phyloP scores from a whole-genome alignment of 2,329 filamentous ascomycete species.

The Corynespora cassiicola region DNA sequence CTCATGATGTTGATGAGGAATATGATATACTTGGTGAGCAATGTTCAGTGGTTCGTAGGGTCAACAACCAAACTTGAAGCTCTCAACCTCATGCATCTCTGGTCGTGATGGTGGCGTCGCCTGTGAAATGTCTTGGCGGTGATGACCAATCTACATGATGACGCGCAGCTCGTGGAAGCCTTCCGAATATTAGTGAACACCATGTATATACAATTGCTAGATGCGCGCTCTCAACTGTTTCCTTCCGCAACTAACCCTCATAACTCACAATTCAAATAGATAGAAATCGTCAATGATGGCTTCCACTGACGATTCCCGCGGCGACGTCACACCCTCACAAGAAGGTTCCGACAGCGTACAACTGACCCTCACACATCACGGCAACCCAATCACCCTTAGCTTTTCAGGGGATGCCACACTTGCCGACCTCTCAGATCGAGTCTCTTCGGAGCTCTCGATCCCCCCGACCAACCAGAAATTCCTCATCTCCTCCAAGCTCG shows the following conservation, averaged over 20 bases:
- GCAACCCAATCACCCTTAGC: conserved; percentile 55
- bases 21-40: no score
- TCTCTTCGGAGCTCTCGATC: conserved; percentile 64
- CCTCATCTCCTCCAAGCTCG: conserved; percentile 67
- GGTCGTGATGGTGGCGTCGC: no score
- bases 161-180: conserved; percentile 41
- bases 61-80: no score
- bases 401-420: conserved; percentile 61
- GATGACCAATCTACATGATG: conserved; percentile 45
- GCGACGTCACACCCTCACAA: conserved; percentile 20
- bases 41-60: no score
- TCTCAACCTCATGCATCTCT: no score
- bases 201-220: conserved; percentile 20
- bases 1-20: no score
- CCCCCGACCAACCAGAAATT: conserved; percentile 72
- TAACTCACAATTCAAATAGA: conserved; percentile 17
- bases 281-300: conserved; percentile 9
- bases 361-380: conserved; percentile 63
- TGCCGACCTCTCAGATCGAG: conserved; percentile 64
- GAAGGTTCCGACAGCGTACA: conserved; percentile 14
- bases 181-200: conserved; percentile 41
- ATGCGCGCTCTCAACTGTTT: no score
- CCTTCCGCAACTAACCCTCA: conserved; percentile 32
- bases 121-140: conserved; percentile 12
- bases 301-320: conserved; percentile 2